Evolutionary conservation across 1,139 yeast species (phyloP).

Genomic region (Blastobotrys arbuscula): DNA sequence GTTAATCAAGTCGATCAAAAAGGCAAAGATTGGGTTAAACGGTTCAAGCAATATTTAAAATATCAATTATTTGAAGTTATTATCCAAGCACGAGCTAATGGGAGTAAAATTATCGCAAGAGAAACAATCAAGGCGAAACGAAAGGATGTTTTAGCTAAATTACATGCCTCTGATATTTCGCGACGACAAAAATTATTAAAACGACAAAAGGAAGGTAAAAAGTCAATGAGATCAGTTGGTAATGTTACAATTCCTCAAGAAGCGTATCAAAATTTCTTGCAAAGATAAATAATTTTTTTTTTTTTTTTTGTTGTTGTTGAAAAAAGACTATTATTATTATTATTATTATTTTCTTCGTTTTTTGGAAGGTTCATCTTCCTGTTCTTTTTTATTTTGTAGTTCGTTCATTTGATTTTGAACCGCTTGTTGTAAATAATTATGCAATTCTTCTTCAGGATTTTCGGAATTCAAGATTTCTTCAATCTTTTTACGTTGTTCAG

Average conservation of each 20-base stretch:
- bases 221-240: slow-evolving; percentile 74
- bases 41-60: slow-evolving; percentile 71
- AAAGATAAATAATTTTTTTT: slow-evolving; percentile 16
- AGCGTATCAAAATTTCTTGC: slow-evolving; percentile 48
- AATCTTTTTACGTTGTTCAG: slow-evolving; percentile 56
- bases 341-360: not conserved
- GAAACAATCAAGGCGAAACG: slow-evolving; percentile 91
- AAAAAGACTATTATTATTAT: not conserved
- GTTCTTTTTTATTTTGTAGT: slow-evolving; percentile 17
- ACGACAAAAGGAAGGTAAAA: slow-evolving; percentile 92
- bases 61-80: slow-evolving; percentile 89
- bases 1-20: slow-evolving; percentile 62
- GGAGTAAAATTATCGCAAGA: slow-evolving; percentile 74
- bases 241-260: slow-evolving; percentile 73
- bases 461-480: slow-evolving; percentile 71
- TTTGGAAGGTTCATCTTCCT: slow-evolving; percentile 1
- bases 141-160: slow-evolving; percentile 84
- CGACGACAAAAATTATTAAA: slow-evolving; percentile 82
- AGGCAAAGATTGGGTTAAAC: slow-evolving; percentile 78
- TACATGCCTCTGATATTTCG: slow-evolving; percentile 91
- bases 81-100: slow-evolving; percentile 79
- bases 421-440: slow-evolving; percentile 59
- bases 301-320: not conserved
- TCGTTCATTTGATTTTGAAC: slow-evolving; percentile 45
- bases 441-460: slow-evolving; percentile 70